Evolutionary conservation across 2,329 filamentous ascomycete species (phyloP), one percentile per base, ranked within the genome.

Genomic region (Talaromyces sp.): DNA sequence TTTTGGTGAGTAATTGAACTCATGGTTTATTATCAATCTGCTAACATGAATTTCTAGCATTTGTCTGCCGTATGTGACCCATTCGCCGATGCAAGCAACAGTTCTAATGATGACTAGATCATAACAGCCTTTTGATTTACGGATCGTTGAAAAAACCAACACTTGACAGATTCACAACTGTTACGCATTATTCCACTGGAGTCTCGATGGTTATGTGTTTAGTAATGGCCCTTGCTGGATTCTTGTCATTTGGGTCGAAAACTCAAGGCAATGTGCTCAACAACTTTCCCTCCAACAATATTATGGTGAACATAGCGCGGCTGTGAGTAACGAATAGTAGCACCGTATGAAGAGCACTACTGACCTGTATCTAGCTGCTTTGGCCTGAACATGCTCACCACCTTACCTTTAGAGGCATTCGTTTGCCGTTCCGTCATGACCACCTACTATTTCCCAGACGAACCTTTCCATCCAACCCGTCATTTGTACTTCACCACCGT

Each of bases 361-460:
- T 78, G 64, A 71, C 61, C 73, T 63, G 24, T 13, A 4, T 14
- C 41, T 67, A 84, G 83, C 60, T 97, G 92, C 80, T 98, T 99
- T 75, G 95, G 95, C 1, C 86, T 99, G 70, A 99, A 99, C 83
- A 99, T 99, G 95, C 87, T 99, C 72, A 97, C 95, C 14, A 98
- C 95, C 1, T 83, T 99, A 41, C 95, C 95, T 0, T 89, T 99
- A 66, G 95, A 99, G 82, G 93, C 93, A 16, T 99, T 99, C 77
- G 95, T 99, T 63, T 99, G 95, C 79, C 88, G 95, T 73, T 95
- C 97, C 79, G 93, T 97, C 68, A 96, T 97, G 91, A 86, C 92
- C 70, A 93, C 92, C 68, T 97, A 96, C 74, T 90, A 86, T 76
- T 90, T 88, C 69, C 85, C 87, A 1, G 81, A 85, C 65, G 86